These are phyloP conservation scores for Elongisporangium senticosum DNA, from an alignment of 352 stramenopile genomes.

Conservation along the genomic window DNA sequence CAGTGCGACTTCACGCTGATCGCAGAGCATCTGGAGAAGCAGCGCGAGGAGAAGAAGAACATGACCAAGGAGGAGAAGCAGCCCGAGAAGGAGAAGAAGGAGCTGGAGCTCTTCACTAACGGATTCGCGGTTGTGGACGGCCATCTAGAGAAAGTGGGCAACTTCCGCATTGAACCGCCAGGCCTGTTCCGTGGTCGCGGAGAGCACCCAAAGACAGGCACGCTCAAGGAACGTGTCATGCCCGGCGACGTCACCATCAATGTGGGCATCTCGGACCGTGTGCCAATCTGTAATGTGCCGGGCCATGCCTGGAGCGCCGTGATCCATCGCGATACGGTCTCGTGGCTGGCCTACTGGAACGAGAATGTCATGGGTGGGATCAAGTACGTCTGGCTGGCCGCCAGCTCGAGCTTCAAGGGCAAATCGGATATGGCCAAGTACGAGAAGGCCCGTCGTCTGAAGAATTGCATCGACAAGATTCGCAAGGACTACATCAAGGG, in stretches of 20 bases:
- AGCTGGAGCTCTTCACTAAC: constrained; percentile 91
- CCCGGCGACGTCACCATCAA: constrained; percentile 98
- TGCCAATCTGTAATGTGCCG: constrained; percentile 88
- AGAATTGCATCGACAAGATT: constrained; percentile 97
- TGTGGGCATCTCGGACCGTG: constrained; percentile 87
- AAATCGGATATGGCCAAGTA: constrained; percentile 99
- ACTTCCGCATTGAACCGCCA: constrained; percentile 97
- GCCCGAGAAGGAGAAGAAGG: constrained; percentile 86
- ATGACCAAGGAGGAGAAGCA: constrained; percentile 95
- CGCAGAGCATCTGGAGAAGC: constrained; percentile 86
- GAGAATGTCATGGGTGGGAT: constrained; percentile 98
- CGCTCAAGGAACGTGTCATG: constrained; percentile 94
- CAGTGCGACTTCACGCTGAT: constrained; percentile 97
- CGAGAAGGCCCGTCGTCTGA: constrained; percentile 97
- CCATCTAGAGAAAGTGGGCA: constrained; percentile 97
- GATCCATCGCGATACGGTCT: constrained; percentile 91
- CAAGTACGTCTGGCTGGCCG: constrained; percentile 99
- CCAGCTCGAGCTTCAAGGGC: constrained; percentile 98
- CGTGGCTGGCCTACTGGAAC: constrained; percentile 95
- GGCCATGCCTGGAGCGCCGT: constrained; percentile 97
- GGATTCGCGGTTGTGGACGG: constrained; percentile 97
- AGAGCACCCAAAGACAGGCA: constrained; percentile 99
- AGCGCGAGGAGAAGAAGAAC: constrained; percentile 93
- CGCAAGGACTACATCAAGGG: constrained; percentile 89
- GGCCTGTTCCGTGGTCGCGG: constrained; percentile 97